Percentiles rank a stretch among this genome's conserved stretches.
Evolutionary conservation across 106 monocot species (phyloP).

Genomic region (Phalaenopsis aphrodite): DNA sequence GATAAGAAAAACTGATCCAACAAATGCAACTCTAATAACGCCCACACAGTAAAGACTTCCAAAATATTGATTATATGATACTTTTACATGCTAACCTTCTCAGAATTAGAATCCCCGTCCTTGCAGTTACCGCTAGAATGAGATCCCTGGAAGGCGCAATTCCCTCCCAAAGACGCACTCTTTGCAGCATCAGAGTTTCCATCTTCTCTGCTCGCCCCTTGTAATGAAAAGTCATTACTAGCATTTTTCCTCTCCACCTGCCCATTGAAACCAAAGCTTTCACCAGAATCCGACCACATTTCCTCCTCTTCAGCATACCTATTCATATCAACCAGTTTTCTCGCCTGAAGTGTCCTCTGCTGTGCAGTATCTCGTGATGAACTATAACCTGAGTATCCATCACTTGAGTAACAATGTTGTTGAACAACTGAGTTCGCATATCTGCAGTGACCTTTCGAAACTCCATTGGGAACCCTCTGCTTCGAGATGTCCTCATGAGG

Average conservation of each 20-base stretch:
- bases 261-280: neutral
- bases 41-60: no score
- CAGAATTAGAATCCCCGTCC: neutral
- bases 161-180: no score
- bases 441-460: neutral
- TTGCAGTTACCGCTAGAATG: no score
- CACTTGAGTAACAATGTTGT: neutral
- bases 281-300: conserved; percentile 2
- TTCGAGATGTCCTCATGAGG: neutral
- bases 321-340: neutral
- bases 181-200: neutral
- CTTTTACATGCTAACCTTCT: neutral
- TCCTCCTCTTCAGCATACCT: neutral
- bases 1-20: neutral
- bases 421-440: neutral
- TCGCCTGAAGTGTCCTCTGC: neutral
- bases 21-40: no score
- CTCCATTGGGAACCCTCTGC: neutral
- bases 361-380: conserved; percentile 4
- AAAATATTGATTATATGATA: neutral
- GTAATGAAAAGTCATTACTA: neutral
- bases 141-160: no score
- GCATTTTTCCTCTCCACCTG: neutral
- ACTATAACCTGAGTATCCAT: conserved; percentile 6
- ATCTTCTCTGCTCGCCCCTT: neutral